Evolutionary conservation across 345 rosid species (phyloP), one percentile per base, ranked within the genome.

Genomic region (Pugionium dolabratum): DNA sequence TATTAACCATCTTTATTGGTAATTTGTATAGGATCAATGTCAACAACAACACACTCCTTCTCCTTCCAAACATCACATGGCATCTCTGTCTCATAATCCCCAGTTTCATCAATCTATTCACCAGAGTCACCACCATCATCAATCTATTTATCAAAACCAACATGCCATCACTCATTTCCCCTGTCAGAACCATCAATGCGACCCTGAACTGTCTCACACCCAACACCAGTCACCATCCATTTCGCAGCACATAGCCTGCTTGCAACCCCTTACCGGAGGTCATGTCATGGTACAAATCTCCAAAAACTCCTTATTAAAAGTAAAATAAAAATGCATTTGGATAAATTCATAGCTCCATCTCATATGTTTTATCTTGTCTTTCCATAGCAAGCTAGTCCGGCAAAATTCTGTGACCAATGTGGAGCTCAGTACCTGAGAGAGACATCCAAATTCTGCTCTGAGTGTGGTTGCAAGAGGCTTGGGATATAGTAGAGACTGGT

Each of bases 381-480:
- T 10, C 9, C 44, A 47, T 80, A 87, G 90, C 83, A 85, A 6
- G 54, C 82, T 2, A 70, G 86, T 70, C 91, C 95, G 2, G 90
- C 93, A 5, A 92, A 89, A 70, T 92, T 69, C 62, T 92, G 96
- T 45, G 95, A 90, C 69, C 93, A 89, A 78, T 89, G 98, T 66
- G 97, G 98, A 7, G 81, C 90, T 26, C 85, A 79, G 35, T 93
- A 90, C 68, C 11, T 84, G 43, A 84, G 96, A 79, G 98, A 92
- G 62, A 86, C 93, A 45, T 92, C 96, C 30, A 89, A 92, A 69
- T 92, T 86, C 81, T 92, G 98, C 79, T 89, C 97, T 0, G 97
- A 89, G 74, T 92, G 98, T 46, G 98, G 98, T 6, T 60, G 82
- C 30, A 92, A 92, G 81, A 82, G 98, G 73, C 70, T 86, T 66